phyloP scores from a whole-genome alignment of 257 asterid species.

The Paraleonurus japonicus region DNA sequence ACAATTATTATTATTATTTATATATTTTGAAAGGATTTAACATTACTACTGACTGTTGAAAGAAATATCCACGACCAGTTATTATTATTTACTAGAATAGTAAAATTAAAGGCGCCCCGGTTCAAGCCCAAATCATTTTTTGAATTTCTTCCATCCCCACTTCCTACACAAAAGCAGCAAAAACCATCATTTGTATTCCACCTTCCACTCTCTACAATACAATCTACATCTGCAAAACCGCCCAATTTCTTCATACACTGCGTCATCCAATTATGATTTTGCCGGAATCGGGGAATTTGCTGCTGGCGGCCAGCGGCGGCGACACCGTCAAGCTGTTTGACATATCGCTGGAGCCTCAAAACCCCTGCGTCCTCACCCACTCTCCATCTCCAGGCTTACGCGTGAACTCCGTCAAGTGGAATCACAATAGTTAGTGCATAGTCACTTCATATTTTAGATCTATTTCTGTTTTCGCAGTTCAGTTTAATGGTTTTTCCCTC shows the following conservation, averaged over 20 bases:
- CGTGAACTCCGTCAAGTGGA: slow-evolving; percentile 90
- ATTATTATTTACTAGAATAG: neutral
- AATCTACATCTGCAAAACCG: neutral
- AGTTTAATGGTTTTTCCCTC: neutral
- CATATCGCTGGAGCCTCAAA: slow-evolving; percentile 72
- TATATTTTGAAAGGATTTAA: too few species aligned
- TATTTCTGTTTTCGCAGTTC: neutral
- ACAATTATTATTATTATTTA: too few species aligned
- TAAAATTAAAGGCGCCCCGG: slow-evolving; percentile 30
- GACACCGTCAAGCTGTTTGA: slow-evolving; percentile 93
- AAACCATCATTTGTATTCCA: slow-evolving; percentile 30
- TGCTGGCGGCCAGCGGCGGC: slow-evolving; percentile 83
- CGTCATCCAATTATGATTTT: slow-evolving; percentile 45
- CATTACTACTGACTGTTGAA: neutral
- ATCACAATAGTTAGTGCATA: slow-evolving; percentile 74
- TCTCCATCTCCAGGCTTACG: slow-evolving; percentile 74
- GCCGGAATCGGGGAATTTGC: slow-evolving; percentile 54
- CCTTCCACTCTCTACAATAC: slow-evolving; percentile 13
- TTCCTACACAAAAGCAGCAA: slow-evolving; percentile 20
- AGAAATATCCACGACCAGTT: neutral
- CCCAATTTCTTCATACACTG: slow-evolving; percentile 10
- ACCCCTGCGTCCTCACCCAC: slow-evolving; percentile 80
- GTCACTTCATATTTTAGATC: slow-evolving; percentile 20
- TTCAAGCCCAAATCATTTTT: slow-evolving; percentile 22
- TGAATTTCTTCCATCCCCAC: slow-evolving; percentile 24